Percentiles rank a stretch among this genome's conserved stretches.
These are phyloP conservation scores for Cadophora malorum DNA, from an alignment of 2,329 filamentous ascomycete genomes.

Conservation along the genomic window DNA sequence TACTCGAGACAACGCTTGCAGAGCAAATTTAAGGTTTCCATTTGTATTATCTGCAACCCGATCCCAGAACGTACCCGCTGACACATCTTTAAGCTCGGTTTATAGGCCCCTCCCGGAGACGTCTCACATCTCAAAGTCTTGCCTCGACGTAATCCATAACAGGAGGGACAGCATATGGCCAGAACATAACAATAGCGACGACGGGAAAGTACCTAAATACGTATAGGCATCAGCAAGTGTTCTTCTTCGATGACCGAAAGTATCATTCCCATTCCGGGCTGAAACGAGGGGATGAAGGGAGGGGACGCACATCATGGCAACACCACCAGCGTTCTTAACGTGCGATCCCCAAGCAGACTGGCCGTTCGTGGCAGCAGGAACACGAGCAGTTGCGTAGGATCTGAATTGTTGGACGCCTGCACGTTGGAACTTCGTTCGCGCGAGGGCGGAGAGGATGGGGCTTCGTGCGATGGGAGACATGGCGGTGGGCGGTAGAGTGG, in stretches of 20 bases:
- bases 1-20: too few relatives aligned
- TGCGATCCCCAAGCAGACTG: slow-evolving; percentile 33
- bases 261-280: too few relatives aligned
- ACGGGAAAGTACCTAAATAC: slow-evolving; percentile 34
- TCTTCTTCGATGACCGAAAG: too few relatives aligned
- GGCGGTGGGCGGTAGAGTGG: slow-evolving; percentile 13
- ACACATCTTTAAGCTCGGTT: too few relatives aligned
- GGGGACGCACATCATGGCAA: slow-evolving; percentile 36
- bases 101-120: too few relatives aligned
- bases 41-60: too few relatives aligned
- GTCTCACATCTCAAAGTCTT: slow-evolving; percentile 23
- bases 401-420: slow-evolving; percentile 21
- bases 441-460: slow-evolving; percentile 31
- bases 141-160: slow-evolving; percentile 31
- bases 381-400: slow-evolving; percentile 13
- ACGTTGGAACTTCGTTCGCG: slow-evolving; percentile 28
- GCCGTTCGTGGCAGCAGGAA: slow-evolving; percentile 8
- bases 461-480: slow-evolving; percentile 27
- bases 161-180: slow-evolving; percentile 33
- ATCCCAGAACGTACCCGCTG: too few relatives aligned
- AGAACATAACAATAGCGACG: slow-evolving; percentile 36
- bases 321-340: slow-evolving; percentile 34
- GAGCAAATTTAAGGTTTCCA: too few relatives aligned
- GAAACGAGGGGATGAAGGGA: too few relatives aligned
- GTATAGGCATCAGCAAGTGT: not conserved